phyloP scores from a whole-genome alignment of 768 basidiomycete species.

The Wakefieldia striispora region DNA sequence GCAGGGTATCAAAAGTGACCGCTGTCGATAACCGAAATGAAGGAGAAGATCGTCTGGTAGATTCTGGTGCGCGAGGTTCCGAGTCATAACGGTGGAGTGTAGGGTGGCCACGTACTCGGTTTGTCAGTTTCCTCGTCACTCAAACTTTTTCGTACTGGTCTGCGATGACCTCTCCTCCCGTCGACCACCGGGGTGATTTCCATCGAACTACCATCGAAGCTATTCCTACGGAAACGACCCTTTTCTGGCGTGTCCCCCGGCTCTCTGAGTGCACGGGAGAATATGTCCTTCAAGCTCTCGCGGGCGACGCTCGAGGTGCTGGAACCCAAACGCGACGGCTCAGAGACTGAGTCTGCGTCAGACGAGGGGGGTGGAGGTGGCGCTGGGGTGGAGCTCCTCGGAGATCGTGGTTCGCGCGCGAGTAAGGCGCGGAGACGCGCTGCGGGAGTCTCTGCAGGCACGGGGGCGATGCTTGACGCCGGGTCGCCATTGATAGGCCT shows the following conservation, averaged over 20 bases:
- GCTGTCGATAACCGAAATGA: slow-evolving; percentile 47
- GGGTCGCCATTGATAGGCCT: slow-evolving; percentile 14
- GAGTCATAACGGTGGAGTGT: slow-evolving; percentile 7
- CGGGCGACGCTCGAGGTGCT: slow-evolving; percentile 47
- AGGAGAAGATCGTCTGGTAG: slow-evolving; percentile 26
- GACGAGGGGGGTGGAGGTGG: slow-evolving; percentile 26
- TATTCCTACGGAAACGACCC: slow-evolving; percentile 48
- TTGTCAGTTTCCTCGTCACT: slow-evolving; percentile 69
- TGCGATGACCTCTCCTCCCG: slow-evolving; percentile 42
- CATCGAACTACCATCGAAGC: slow-evolving; percentile 58
- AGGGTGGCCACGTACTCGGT: slow-evolving; percentile 41
- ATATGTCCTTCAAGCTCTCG: slow-evolving; percentile 61
- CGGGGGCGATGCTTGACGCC: slow-evolving; percentile 3
- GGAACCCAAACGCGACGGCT: slow-evolving; percentile 18
- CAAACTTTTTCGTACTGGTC: slow-evolving; percentile 54
- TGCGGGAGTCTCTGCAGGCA: slow-evolving; percentile 47
- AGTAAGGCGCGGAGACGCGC: slow-evolving; percentile 63
- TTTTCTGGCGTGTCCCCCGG: slow-evolving; percentile 66
- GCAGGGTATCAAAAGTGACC: slow-evolving; percentile 44
- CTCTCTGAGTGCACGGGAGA: slow-evolving; percentile 63
- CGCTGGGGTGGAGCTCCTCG: slow-evolving; percentile 28
- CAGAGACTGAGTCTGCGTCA: slow-evolving; percentile 24
- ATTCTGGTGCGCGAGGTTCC: slow-evolving; percentile 18
- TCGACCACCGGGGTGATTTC: slow-evolving; percentile 50
- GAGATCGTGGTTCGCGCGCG: slow-evolving; percentile 45